These are phyloP conservation scores for Cutaneotrichosporon curvatum DNA, from an alignment of 1,284 basidiomycete species.

Conservation along the genomic window DNA sequence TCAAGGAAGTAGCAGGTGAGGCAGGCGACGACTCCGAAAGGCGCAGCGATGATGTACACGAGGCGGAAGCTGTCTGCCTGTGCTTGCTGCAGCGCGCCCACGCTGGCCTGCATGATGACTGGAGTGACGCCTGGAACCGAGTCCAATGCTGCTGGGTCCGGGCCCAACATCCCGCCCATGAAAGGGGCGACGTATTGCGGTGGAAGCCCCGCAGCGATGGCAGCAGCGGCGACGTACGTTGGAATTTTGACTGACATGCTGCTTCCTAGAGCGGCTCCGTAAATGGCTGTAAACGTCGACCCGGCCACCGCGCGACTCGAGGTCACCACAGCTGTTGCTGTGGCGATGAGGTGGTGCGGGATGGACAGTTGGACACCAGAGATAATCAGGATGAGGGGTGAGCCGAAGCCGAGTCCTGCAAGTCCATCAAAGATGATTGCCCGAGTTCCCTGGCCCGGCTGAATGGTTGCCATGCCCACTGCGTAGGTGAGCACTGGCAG, in stretches of 20 bases:
- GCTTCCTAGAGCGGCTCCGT: slow-evolving; percentile 11
- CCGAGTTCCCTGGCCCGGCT: slow-evolving; percentile 8
- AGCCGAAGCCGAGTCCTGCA: slow-evolving; percentile 19
- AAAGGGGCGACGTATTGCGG: slow-evolving; percentile 8
- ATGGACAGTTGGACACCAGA: slow-evolving; percentile 18
- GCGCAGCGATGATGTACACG: slow-evolving; percentile 11
- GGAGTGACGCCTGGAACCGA: slow-evolving; percentile 9
- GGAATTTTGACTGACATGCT: slow-evolving; percentile 12
- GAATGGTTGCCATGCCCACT: slow-evolving; percentile 13
- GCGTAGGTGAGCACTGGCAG: background rate
- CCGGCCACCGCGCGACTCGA: slow-evolving; percentile 17
- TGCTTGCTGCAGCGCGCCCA: slow-evolving; percentile 1
- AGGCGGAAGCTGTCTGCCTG: slow-evolving; percentile 4
- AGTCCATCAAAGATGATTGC: slow-evolving; percentile 10
- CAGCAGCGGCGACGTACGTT: slow-evolving; percentile 10
- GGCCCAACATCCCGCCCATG: slow-evolving; percentile 1
- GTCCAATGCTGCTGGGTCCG: background rate
- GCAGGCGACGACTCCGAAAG: slow-evolving; percentile 8
- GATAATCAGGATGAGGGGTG: slow-evolving; percentile 21
- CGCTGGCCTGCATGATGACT: slow-evolving; percentile 5
- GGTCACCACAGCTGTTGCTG: slow-evolving; percentile 17
- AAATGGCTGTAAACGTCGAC: slow-evolving; percentile 16
- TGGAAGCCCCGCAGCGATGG: slow-evolving; percentile 13
- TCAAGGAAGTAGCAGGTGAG: slow-evolving; percentile 2
- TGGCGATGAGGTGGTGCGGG: slow-evolving; percentile 23